Evolutionary conservation across 2,329 filamentous ascomycete genomes (phyloP), one percentile per base, ranked within the genome.

Genomic region (Emmonsia crescens): DNA sequence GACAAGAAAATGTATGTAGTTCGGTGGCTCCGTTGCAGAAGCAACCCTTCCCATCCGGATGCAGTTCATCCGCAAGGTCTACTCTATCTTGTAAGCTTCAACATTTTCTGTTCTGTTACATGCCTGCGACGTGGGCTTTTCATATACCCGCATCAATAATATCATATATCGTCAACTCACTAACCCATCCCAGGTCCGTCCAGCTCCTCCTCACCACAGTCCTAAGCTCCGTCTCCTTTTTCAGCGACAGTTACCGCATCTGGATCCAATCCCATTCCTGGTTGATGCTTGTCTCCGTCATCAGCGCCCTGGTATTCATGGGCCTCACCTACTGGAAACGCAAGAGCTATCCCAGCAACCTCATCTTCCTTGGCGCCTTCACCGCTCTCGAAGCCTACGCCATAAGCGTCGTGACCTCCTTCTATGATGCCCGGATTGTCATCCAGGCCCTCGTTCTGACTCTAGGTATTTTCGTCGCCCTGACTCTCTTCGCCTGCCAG

Each of bases 41-140:
- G 93, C 90, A 55, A 96, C 92, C 24, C 82, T 97, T 72, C 91
- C 96, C 71, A 96, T 99, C 73, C 89, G 93, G 68, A 96, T 96
- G 85, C 89, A 94, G 77, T 99, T 96, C 76, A 83, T 96, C 69
- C 88, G 92, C 77, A 97, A 97, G 81, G 94, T 99, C 73, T 99
- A 99, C 79, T 88, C 91, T 63, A 99, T 99, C 76, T 82, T 99
- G 78, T 85, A 75, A 78, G 81, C 74, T 40, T 24, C 21, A 24
- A 19, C 55, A 12, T 10, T 40, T n/a, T n/a, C n/a, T n/a, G n/a
- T n/a, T 9, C n/a, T 31, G 5, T 19, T 55, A 24, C 10, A 36
- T n/a, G 2, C 9, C 31, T 24, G n/a, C 51, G 4, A 16, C 12
- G 27, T 33, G 12, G 19, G 19, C 3, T 33, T n/a, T 29, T 19